These are phyloP conservation scores for Castanopsis chinensis DNA, from an alignment of 306 rosid genomes.

Conservation along the genomic window DNA sequence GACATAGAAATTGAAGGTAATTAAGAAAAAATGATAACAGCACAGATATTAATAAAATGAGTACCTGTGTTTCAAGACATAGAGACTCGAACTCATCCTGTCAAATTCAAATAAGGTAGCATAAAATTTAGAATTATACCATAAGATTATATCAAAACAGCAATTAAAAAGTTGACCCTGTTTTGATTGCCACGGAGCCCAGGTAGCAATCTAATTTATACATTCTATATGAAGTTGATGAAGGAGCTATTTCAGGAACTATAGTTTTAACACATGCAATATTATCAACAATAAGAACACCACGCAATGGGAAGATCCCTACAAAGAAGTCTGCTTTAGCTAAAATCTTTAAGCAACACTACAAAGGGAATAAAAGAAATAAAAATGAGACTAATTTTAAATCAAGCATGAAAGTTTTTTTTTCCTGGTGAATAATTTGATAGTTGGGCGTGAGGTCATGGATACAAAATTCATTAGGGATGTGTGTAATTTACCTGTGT, in stretches of 20 bases:
- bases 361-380: neutral
- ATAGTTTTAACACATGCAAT: neutral
- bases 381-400: neutral
- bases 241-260: neutral
- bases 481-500: too few relatives aligned
- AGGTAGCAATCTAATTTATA: neutral
- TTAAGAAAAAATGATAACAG: neutral
- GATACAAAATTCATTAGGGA: too few relatives aligned
- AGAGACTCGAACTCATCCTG: conserved; percentile 65
- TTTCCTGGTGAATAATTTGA: too few relatives aligned
- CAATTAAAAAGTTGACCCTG: neutral
- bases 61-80: conserved; percentile 64
- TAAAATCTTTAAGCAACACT: neutral
- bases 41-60: neutral
- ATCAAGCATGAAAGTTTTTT: neutral
- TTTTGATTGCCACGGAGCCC: neutral
- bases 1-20: too few relatives aligned
- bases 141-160: neutral
- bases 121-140: conserved; percentile 13
- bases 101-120: conserved; percentile 18
- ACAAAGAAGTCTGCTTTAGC: neutral
- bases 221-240: neutral
- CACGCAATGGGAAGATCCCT: neutral
- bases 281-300: too few relatives aligned
- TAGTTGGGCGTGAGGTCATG: too few relatives aligned